Evolutionary conservation across 495 filamentous ascomycete species (phyloP).

Genomic region (Penicillium tannophilum): DNA sequence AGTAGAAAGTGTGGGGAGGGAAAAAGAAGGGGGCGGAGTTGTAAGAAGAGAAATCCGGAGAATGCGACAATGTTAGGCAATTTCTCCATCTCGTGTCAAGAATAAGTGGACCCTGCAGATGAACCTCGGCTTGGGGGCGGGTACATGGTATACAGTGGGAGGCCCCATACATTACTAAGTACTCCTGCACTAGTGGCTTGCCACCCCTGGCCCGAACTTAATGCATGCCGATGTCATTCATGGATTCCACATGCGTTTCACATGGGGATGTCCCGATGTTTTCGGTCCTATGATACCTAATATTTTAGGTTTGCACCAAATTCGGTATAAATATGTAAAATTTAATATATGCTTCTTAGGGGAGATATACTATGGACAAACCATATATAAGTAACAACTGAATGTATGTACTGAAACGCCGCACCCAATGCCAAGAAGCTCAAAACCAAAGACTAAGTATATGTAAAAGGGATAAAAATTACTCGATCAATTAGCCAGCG

Average conservation of each 20-base stretch:
- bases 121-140: slow-evolving; percentile 29
- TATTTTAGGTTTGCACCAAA: neutral
- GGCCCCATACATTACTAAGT: neutral
- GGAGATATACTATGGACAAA: neutral
- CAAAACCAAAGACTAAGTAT: slow-evolving; percentile 8
- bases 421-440: slow-evolving; percentile 6
- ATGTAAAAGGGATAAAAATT: slow-evolving; percentile 9
- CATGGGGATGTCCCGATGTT: slow-evolving; percentile 13
- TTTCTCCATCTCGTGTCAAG: slow-evolving; percentile 18
- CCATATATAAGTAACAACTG: neutral
- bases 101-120: slow-evolving; percentile 10
- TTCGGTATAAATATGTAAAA: neutral
- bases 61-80: slow-evolving; percentile 22
- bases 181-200: neutral
- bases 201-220: neutral
- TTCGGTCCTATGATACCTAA: no score
- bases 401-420: slow-evolving; percentile 3
- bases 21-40: slow-evolving; percentile 9
- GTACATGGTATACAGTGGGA: neutral
- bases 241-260: slow-evolving; percentile 22
- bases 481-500: slow-evolving; percentile 17
- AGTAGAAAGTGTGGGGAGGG: slow-evolving; percentile 16
- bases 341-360: neutral
- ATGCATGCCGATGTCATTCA: slow-evolving; percentile 19
- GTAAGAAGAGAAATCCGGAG: slow-evolving; percentile 20